Percentiles rank a stretch among this genome's conserved stretches.
phyloP scores from a whole-genome alignment of 495 filamentous ascomycete species.

The Neurospora terricola region DNA sequence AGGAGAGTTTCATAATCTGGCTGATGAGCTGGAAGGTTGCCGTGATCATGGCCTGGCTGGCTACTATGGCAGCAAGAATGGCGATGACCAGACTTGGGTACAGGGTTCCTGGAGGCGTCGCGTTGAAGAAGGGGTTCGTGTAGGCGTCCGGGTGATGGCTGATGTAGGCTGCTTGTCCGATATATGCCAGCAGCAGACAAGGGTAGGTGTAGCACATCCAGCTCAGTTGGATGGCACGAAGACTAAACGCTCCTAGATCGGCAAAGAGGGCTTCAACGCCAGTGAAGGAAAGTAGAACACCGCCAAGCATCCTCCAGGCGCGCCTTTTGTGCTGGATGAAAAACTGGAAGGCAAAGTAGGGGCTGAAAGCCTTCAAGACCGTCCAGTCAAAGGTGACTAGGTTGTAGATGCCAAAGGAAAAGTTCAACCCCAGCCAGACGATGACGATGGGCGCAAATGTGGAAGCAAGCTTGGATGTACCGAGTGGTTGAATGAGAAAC shows the following conservation, averaged over 20 bases:
- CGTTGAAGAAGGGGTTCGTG: conserved; percentile 63
- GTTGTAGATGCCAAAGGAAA: conserved; percentile 61
- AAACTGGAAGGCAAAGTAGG: conserved; percentile 52
- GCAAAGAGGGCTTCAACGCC: conserved; percentile 69
- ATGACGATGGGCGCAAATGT: conserved; percentile 65
- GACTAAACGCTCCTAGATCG: conserved; percentile 59
- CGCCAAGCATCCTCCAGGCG: conserved; percentile 60
- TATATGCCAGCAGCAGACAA: conserved; percentile 60
- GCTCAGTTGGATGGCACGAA: conserved; percentile 51
- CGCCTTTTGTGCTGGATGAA: conserved; percentile 49
- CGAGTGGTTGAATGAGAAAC: conserved; percentile 61
- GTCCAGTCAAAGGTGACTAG: conserved; percentile 51
- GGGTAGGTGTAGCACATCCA: conserved; percentile 57
- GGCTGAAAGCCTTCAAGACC: conserved; percentile 61
- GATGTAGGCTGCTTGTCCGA: conserved; percentile 67
- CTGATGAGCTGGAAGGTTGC: conserved; percentile 57
- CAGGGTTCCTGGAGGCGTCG: conserved; percentile 54
- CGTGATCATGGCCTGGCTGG: conserved; percentile 71
- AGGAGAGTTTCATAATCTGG: conserved; percentile 64
- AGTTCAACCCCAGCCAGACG: conserved; percentile 61
- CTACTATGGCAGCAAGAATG: conserved; percentile 60
- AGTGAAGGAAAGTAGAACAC: conserved; percentile 61
- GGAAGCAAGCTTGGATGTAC: conserved; percentile 52
- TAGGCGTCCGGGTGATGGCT: conserved; percentile 48
- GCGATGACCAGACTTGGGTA: conserved; percentile 57